Conservation (phyloP, 1,284 basidiomycete species). For the Ceratobasidium theobromae region DNA sequence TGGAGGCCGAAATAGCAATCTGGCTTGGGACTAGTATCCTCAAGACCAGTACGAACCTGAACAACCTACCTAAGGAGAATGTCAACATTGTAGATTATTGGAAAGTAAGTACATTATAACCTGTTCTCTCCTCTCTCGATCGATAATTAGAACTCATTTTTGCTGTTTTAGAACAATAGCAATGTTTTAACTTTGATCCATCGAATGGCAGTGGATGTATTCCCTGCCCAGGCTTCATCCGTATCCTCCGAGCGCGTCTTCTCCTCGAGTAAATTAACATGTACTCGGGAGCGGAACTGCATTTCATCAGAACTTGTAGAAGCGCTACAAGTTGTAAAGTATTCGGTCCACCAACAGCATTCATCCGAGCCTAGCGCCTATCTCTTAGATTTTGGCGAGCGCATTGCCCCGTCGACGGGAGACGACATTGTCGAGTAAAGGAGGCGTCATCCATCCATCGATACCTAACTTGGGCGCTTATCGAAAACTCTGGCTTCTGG, state of each 20-base stretch:
- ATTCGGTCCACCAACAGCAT: not conserved
- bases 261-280: not conserved
- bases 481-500: not conserved
- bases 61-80: not conserved
- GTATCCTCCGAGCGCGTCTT: not conserved
- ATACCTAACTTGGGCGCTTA: conserved; percentile 2
- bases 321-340: conserved; percentile 3
- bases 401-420: not conserved
- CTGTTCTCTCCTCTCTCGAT: not conserved
- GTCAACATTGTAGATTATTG: not conserved
- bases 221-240: not conserved
- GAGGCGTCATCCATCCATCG: conserved; percentile 5
- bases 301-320: not conserved
- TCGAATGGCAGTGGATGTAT: conserved; percentile 11
- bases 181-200: not conserved
- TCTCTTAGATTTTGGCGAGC: not conserved
- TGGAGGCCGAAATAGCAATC: not conserved
- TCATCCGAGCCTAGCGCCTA: not conserved
- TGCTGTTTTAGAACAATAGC: not conserved
- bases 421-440: not conserved
- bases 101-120: conserved; percentile 6
- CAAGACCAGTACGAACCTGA: not conserved
- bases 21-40: not conserved
- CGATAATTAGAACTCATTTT: not conserved
- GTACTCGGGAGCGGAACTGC: not conserved